Evolutionary conservation across 2,329 filamentous ascomycete species (phyloP).

Genomic region (Didymosphaeria variabile): DNA sequence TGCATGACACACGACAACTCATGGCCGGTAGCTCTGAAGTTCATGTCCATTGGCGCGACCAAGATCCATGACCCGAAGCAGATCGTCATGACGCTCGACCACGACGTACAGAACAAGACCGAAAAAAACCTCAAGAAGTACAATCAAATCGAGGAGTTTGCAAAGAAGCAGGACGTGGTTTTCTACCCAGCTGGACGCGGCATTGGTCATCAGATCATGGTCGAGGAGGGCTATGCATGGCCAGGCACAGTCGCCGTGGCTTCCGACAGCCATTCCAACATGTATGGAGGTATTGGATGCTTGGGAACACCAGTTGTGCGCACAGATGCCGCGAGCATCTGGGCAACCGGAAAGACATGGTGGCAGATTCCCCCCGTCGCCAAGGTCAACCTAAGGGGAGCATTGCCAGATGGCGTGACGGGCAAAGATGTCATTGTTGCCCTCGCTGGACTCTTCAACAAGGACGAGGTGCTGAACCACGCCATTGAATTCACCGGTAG

Average conservation of each 20-base stretch:
- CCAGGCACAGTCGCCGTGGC: slow-evolving; percentile 85
- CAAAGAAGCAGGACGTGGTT: slow-evolving; percentile 75
- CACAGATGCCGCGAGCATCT: slow-evolving; percentile 87
- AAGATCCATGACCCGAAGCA: slow-evolving; percentile 76
- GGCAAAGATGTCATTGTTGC: slow-evolving; percentile 96
- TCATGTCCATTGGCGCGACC: slow-evolving; percentile 82
- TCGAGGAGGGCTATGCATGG: slow-evolving; percentile 86
- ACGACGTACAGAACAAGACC: slow-evolving; percentile 86
- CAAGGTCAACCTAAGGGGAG: slow-evolving; percentile 78
- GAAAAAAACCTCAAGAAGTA: slow-evolving; percentile 87
- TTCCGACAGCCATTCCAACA: slow-evolving; percentile 79
- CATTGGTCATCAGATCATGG: slow-evolving; percentile 92
- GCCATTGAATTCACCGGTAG: slow-evolving; percentile 87
- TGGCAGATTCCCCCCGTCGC: slow-evolving; percentile 88
- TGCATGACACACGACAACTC: slow-evolving; percentile 92
- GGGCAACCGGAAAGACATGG: slow-evolving; percentile 85
- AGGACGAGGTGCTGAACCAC: slow-evolving; percentile 90
- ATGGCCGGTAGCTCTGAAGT: slow-evolving; percentile 79
- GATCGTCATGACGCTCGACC: slow-evolving; percentile 84
- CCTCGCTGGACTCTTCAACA: slow-evolving; percentile 84
- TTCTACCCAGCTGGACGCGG: slow-evolving; percentile 81
- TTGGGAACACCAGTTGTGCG: slow-evolving; percentile 84
- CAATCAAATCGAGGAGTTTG: slow-evolving; percentile 81
- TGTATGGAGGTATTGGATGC: slow-evolving; percentile 82
- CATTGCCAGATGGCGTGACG: slow-evolving; percentile 79